Base-by-base conservation (phyloP, 768 basidiomycete species). In the Suillus ampliporus region DNA sequence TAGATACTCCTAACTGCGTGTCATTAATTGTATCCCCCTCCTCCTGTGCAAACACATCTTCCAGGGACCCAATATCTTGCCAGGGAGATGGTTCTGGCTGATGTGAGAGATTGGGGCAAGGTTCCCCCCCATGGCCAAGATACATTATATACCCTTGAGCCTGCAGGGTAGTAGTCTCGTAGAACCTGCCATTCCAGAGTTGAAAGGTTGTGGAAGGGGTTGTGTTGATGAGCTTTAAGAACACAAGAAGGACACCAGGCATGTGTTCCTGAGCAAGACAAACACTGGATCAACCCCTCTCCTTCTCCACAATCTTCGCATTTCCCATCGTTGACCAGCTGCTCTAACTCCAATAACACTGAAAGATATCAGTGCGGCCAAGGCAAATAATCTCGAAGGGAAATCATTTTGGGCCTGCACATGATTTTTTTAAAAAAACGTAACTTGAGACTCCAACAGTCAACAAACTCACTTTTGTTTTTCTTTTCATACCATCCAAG, bases 151-250 rank as follows among this genome's bases (percentile, higher is more conserved):
- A 31, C 31, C 31, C 31, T 31, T 31, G 31, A 31, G 31, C 31
- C 31, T 31, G 31, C 31, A 31, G 31, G 31, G 31, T 31, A 31
- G 31, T 31, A 31, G 31, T 31, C 31, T 44, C 4, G 64, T 63
- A 2, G 66, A 26, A 0, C 72, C 72, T 4, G 0, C 67, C 69
- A 58, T 65, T 70, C 71, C 72, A 72, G 13, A 43, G 14, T 44
- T 70, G 43, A 8, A n/a, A 73, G 34, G 5, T 65, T 56, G 54
- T 73, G 72, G 10, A 68, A 62, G 19, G 61, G 64, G 5, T 48
- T 44, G 34, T 37, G 17, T 19, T 14, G 21, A 28, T 60, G 59
- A n/a, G 23, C 34, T 35, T 50, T 35, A 26, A 17, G 37, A n/a
- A 41, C 54, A 37, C 59, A 60, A 5, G 31, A 17, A 17, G 13